Percentiles rank a stretch among this genome's conserved stretches.
Conservation (phyloP, 768 basidiomycete species). For the Cubamyces sp. region DNA sequence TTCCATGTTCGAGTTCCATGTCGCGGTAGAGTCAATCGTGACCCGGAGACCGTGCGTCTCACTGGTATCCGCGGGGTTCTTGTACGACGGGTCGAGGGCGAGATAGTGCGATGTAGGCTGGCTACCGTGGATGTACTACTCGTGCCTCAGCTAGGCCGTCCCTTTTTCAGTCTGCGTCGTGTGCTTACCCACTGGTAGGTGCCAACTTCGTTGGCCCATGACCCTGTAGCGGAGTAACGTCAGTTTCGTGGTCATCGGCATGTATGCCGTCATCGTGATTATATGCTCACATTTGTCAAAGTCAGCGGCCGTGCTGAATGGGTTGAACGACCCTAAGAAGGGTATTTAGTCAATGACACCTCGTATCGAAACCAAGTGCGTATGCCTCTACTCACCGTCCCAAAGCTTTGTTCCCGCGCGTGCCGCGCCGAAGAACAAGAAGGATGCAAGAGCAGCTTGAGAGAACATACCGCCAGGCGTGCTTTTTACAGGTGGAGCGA, state of each 20-base stretch:
- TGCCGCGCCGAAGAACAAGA: conserved; percentile 34
- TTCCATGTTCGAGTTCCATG: conserved; percentile 56
- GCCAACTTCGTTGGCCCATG: conserved; percentile 58
- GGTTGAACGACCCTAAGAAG: conserved; percentile 46
- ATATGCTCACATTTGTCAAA: conserved; percentile 55
- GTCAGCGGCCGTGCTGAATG: conserved; percentile 46
- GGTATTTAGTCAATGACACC: no score
- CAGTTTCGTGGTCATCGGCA: background rate
- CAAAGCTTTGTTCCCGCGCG: conserved; percentile 57
- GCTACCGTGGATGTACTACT: conserved; percentile 56
- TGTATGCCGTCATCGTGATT: background rate
- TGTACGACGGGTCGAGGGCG: conserved; percentile 51
- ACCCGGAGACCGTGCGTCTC: conserved; percentile 56
- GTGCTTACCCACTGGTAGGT: conserved; percentile 56
- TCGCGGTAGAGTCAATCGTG: conserved; percentile 57
- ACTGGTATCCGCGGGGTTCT: conserved; percentile 58
- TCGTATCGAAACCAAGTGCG: no score
- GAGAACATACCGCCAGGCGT: conserved; percentile 35
- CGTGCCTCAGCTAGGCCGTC: background rate
- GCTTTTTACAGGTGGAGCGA: background rate
- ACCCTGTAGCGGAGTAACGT: conserved; percentile 42
- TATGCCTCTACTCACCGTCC: conserved; percentile 41
- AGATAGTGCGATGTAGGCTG: conserved; percentile 57
- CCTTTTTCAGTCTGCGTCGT: background rate
- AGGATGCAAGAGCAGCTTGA: conserved; percentile 30